Conservation (phyloP, 2,329 filamentous ascomycete genomes). For the Paraphoma sp. region DNA sequence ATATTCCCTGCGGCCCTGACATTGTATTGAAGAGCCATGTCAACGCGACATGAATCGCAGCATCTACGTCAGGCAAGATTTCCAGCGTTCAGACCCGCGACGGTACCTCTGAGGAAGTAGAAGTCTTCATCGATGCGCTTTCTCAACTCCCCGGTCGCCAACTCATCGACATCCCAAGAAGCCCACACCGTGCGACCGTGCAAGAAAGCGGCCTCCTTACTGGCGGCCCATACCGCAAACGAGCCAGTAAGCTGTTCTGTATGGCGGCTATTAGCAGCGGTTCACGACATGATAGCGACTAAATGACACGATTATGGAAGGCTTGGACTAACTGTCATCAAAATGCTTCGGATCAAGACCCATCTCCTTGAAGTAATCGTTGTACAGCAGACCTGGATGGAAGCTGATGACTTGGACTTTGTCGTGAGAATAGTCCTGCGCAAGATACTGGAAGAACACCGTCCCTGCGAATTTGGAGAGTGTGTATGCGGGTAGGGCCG, state of each 20-base stretch:
- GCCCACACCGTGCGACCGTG: slow-evolving; percentile 48
- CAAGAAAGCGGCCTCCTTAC: slow-evolving; percentile 48
- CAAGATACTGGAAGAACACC: slow-evolving; percentile 9
- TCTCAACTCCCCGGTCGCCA: slow-evolving; percentile 19
- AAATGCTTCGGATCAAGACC: not conserved
- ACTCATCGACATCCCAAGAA: slow-evolving; percentile 54
- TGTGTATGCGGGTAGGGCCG: slow-evolving; percentile 1
- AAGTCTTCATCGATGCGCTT: slow-evolving; percentile 9
- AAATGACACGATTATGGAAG: not conserved
- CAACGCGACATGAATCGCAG: not conserved
- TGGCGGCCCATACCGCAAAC: slow-evolving; percentile 49
- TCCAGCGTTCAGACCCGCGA: not conserved
- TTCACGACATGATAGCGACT: not conserved
- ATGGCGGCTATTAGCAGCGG: not conserved
- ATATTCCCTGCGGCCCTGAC: no score
- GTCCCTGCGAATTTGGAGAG: slow-evolving; percentile 9
- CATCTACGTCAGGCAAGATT: not conserved
- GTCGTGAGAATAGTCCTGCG: not conserved
- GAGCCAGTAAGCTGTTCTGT: slow-evolving; percentile 23
- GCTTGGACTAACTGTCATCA: not conserved
- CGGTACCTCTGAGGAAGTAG: slow-evolving; percentile 4
- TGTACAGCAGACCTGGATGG: slow-evolving; percentile 9
- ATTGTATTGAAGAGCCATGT: not conserved
- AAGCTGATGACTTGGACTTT: slow-evolving; percentile 12
- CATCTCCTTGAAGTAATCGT: not conserved